Evolutionary conservation across 106 monocot genomes (phyloP), one percentile per base, ranked within the genome.

Genomic region (Platanthera zijinensis): DNA sequence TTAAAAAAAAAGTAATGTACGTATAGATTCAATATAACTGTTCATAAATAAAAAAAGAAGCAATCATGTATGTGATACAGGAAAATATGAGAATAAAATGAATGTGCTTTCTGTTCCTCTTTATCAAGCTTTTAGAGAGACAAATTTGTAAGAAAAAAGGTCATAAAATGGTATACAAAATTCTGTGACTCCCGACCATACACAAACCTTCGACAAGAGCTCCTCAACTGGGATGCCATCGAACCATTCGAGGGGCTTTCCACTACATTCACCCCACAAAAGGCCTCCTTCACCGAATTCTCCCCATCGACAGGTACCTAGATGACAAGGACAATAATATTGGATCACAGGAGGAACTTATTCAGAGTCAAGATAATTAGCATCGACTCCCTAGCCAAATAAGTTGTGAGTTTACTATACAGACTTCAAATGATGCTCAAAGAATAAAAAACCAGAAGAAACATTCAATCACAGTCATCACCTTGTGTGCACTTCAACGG

Each of bases 261-360:
- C 87, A 85, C 73, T 90, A 83, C 97, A 99, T 88, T 99, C 97
- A 84, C 92, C 87, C 97, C 97, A 99, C 77, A 99, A 76, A 19
- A 99, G 78, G 6, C 97, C 97, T 3, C 97, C 97, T 77, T 92
- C 97, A 69, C 97, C 97, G 83, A 84, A 99, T 77, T 99, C 97
- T 50, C 97, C 89, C 97, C 97, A 99, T 25, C 94, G 87, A 79
- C 80, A 88, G 69, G 90, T 99, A 75, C 97, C 97, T 99, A 61
- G 6, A 92, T 11, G 71, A 46, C 19, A 78, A 68, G 5, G 1
- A 21, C 5, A 15, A 12, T 39, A 30, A 57, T 17, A 57, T 51
- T 19, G 52, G 74, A 51, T 52, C 46, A 79, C 8, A 63, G 21
- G 13, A 28, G 13, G 5, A 30, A 30, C 30, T 17, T 48, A 47